Percentiles rank a stretch among this genome's conserved stretches.
phyloP scores from a whole-genome alignment of 2,329 filamentous ascomycete species.

The Trematosphaeria pertusa region DNA sequence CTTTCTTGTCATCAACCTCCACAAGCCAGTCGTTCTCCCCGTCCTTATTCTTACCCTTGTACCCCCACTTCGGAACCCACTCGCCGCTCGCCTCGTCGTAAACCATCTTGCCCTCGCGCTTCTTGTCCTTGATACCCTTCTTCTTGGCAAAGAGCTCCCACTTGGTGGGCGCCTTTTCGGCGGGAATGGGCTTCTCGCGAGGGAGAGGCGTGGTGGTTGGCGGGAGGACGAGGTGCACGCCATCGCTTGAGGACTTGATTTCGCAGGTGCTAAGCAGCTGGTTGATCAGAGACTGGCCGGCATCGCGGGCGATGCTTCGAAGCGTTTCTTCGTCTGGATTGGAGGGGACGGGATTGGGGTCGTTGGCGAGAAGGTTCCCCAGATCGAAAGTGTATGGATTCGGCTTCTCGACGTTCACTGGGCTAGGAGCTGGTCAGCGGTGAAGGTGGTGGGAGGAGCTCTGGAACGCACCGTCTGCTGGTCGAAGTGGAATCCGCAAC shows the following conservation, averaged over 20 bases:
- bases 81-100: conserved; percentile 86
- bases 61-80: conserved; percentile 95
- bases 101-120: conserved; percentile 78
- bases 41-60: conserved; percentile 87
- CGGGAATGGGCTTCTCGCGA: conserved; percentile 89
- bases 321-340: conserved; percentile 70
- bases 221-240: conserved; percentile 83
- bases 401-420: conserved; percentile 67
- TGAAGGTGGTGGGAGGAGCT: conserved; percentile 1
- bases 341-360: conserved; percentile 80
- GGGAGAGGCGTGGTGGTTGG: conserved; percentile 73
- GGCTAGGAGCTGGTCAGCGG: conserved; percentile 28
- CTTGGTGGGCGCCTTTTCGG: conserved; percentile 82
- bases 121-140: conserved; percentile 94
- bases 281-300: conserved; percentile 90
- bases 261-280: conserved; percentile 90
- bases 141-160: conserved; percentile 97
- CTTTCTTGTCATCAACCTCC: conserved; percentile 78
- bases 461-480: conserved; percentile 37
- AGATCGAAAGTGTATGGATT: conserved; percentile 94
- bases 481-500: conserved; percentile 43
- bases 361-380: conserved; percentile 82
- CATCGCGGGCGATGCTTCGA: conserved; percentile 79
- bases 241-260: conserved; percentile 70
- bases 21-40: conserved; percentile 87